Base-by-base conservation (phyloP, 805 yeast genomes). In the Candida tallmaniae region DNA sequence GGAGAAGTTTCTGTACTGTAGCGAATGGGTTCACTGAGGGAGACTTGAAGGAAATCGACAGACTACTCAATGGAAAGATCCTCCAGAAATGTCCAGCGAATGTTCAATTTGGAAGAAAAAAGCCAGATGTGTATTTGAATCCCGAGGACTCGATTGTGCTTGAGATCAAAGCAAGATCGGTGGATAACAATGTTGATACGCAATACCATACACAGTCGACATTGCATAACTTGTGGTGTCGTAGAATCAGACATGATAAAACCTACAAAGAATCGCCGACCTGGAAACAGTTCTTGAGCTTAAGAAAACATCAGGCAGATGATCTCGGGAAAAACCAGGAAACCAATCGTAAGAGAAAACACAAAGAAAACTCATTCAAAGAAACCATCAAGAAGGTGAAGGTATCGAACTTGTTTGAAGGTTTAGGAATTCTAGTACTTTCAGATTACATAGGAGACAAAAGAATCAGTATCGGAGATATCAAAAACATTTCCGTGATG, bases 111-210 rank as follows among this genome's bases (percentile, higher is more conserved):
- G 89, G 87, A 1, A 61, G 69, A 4, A 66, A 71, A 32, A 54
- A 61, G 10, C 95, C 96, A 0, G 75, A 70, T 21, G 72, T 69
- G 39, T 89, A 96, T 94, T 83, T 90, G 18, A 63, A 78, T 38
- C 97, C 97, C 0, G 61, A 67, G 24, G 76, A 83, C 19, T 83
- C 95, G 1, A 50, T 89, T 3, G 90, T 90, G 0, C 48, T 90
- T 6, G 95, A 88, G 51, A 76, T 89, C 12, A 87, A 83, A 50
- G 94, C 95, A 0, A 65, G 95, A 28, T 78, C 88, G 3, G 65
- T 87, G 5, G 79, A 77, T 39, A 63, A 61, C 9, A 56, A 72
- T 0, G 52, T 56, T 2, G 63, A 58, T 12, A 55, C 50, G 9
- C 65, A 67, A 2, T 88, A 76, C 46, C 78, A 78, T 2, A 75